Evolutionary conservation across 23 red algal species (phyloP).

Genomic region (Gracilaria caudata): DNA sequence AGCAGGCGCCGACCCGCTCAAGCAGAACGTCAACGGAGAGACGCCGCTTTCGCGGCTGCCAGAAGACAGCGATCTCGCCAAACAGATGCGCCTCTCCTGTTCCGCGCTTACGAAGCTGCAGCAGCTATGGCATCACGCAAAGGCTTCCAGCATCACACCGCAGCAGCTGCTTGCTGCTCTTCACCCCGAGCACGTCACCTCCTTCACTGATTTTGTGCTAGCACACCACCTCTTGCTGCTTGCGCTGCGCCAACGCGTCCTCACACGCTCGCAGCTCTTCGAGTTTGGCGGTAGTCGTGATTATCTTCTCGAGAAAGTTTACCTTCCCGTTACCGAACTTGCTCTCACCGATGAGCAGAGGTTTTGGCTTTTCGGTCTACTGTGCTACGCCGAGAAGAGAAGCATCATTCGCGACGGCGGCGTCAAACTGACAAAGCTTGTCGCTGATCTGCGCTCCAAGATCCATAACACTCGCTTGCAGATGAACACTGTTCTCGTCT

Average conservation of each 20-base stretch:
- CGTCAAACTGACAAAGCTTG: neutral
- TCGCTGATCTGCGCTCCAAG: conserved; percentile 8
- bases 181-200: neutral
- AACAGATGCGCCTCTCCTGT: neutral
- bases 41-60: neutral
- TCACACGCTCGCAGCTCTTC: neutral
- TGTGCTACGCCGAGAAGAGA: neutral
- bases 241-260: neutral
- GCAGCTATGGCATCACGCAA: neutral
- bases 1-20: neutral
- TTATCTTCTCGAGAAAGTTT: conserved; percentile 12
- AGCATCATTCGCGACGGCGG: conserved; percentile 3
- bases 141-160: neutral
- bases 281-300: conserved; percentile 7
- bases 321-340: conserved; percentile 10
- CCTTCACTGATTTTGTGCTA: neutral
- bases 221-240: conserved; percentile 30
- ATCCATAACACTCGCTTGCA: neutral
- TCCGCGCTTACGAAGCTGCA: neutral
- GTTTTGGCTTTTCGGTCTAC: neutral
- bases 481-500: neutral
- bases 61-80: neutral
- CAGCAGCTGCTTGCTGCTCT: neutral
- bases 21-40: neutral
- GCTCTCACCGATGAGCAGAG: neutral